A percentile compares a stretch with the other conserved stretches of the same genome.
These are phyloP conservation scores for Trypanosoma grayi DNA, from an alignment of 208 protist genomes.

Conservation along the genomic window DNA sequence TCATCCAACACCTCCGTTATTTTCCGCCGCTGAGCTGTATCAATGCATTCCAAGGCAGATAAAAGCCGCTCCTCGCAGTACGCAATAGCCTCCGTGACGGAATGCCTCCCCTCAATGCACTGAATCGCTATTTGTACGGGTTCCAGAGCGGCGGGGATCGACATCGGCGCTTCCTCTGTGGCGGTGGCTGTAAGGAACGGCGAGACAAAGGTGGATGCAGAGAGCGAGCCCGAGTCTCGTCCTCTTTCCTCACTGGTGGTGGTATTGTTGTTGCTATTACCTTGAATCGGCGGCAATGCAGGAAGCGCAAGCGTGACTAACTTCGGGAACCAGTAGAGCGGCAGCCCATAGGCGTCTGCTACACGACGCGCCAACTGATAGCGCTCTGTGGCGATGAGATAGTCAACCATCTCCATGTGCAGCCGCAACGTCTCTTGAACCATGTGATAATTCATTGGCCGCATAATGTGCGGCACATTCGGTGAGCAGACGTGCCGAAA, in stretches of 20 bases:
- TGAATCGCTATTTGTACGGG: constrained; percentile 31
- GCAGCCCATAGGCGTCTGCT: constrained; percentile 55
- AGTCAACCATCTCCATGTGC: constrained; percentile 76
- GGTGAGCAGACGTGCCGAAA: constrained; percentile 56
- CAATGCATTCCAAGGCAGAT: constrained; percentile 19
- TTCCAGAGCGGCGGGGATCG: background rate
- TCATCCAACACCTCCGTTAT: constrained; percentile 18
- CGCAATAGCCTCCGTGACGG: constrained; percentile 28
- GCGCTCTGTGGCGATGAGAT: constrained; percentile 73
- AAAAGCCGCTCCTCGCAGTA: constrained; percentile 26
- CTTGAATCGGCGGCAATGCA: constrained; percentile 25
- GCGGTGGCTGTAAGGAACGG: background rate
- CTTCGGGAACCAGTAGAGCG: constrained; percentile 73
- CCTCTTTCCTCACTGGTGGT: constrained; percentile 1
- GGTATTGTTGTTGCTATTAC: background rate
- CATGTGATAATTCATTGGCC: constrained; percentile 42
- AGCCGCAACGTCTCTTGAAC: constrained; percentile 47
- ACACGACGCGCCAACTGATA: constrained; percentile 54
- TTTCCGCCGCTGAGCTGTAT: background rate
- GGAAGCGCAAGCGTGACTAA: constrained; percentile 22
- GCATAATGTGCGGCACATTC: constrained; percentile 46
- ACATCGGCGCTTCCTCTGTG: background rate
- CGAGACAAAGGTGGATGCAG: constrained; percentile 4
- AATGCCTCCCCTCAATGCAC: constrained; percentile 30
- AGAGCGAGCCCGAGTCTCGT: constrained; percentile 14